Conservation (phyloP, 176 grass and related monocot genomes). For the Bromus sterilis region DNA sequence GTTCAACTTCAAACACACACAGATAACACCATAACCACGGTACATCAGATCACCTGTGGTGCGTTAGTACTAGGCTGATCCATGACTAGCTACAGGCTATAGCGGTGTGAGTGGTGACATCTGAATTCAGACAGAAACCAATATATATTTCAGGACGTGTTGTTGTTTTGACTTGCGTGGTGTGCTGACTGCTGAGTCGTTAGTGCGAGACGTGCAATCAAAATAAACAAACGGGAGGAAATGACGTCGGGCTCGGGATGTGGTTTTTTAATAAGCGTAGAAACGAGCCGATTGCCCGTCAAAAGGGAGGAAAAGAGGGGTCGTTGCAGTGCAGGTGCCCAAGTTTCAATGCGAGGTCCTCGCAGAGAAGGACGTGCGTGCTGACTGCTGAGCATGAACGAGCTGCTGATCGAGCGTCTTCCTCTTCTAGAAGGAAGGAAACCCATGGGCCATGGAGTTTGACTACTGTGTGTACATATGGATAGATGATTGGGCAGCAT, state of each 20-base stretch:
- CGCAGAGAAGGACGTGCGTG: constrained; percentile 18
- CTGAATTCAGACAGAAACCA: constrained; percentile 1
- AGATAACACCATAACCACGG: background rate
- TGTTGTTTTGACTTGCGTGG: constrained; percentile 31
- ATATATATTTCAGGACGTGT: constrained; percentile 2
- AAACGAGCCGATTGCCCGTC: background rate
- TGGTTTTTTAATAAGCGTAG: constrained; percentile 13
- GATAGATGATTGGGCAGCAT: background rate
- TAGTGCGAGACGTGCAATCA: background rate
- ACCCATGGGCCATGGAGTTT: background rate
- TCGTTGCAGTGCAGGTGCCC: constrained; percentile 14
- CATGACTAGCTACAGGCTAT: background rate
- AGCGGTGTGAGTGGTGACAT: background rate
- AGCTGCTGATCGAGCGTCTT: no score
- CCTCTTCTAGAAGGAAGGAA: constrained; percentile 16
- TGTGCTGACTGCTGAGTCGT: background rate
- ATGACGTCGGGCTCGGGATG: background rate
- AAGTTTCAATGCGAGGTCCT: constrained; percentile 45
- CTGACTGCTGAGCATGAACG: no score
- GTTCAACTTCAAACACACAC: background rate
- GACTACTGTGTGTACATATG: background rate
- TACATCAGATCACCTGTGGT: no score
- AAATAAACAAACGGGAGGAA: background rate
- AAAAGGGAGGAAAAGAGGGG: background rate
- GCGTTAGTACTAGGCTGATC: no score